These are phyloP conservation scores for Neoascochyta sp. DNA, from an alignment of 2,329 filamentous ascomycete species.

Conservation along the genomic window DNA sequence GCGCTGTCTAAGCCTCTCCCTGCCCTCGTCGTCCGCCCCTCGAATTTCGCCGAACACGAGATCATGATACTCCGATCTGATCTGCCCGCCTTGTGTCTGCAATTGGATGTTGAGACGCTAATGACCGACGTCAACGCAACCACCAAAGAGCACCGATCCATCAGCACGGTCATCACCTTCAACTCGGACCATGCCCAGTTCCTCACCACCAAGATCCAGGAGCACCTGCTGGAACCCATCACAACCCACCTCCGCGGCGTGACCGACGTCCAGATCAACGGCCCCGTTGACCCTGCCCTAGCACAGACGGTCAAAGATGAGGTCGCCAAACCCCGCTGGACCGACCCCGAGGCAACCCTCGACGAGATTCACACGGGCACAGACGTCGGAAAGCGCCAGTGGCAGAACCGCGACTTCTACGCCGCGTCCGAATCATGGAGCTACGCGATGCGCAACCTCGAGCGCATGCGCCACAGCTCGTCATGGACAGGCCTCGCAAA, in stretches of 20 bases:
- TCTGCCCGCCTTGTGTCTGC: slow-evolving; percentile 17
- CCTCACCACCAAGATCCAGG: slow-evolving; percentile 17
- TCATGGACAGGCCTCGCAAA: slow-evolving; percentile 19
- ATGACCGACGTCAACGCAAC: slow-evolving; percentile 23
- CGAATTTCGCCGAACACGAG: slow-evolving; percentile 19
- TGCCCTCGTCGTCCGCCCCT: slow-evolving; percentile 8
- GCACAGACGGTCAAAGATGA: slow-evolving; percentile 11
- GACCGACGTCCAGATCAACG: slow-evolving; percentile 14
- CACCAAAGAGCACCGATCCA: slow-evolving; percentile 16
- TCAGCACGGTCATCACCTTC: slow-evolving; percentile 14
- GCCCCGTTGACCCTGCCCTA: slow-evolving; percentile 14
- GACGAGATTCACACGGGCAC: slow-evolving; percentile 23
- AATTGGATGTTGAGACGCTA: slow-evolving; percentile 23
- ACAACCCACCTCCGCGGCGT: slow-evolving; percentile 17
- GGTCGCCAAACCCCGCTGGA: slow-evolving; percentile 23
- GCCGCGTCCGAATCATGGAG: slow-evolving; percentile 19
- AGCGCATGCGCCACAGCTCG: slow-evolving; percentile 26
- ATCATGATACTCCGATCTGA: slow-evolving; percentile 25
- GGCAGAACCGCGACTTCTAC: slow-evolving; percentile 22
- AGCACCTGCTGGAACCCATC: slow-evolving; percentile 19
- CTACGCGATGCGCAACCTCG: slow-evolving; percentile 22
- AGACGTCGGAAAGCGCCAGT: slow-evolving; percentile 27
- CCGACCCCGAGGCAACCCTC: slow-evolving; percentile 18
- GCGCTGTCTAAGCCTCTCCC: slow-evolving; percentile 25
- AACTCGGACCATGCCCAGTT: slow-evolving; percentile 14